These are phyloP conservation scores for Isochrysis galbana DNA, from an alignment of 78 protist species.

Conservation along the genomic window DNA sequence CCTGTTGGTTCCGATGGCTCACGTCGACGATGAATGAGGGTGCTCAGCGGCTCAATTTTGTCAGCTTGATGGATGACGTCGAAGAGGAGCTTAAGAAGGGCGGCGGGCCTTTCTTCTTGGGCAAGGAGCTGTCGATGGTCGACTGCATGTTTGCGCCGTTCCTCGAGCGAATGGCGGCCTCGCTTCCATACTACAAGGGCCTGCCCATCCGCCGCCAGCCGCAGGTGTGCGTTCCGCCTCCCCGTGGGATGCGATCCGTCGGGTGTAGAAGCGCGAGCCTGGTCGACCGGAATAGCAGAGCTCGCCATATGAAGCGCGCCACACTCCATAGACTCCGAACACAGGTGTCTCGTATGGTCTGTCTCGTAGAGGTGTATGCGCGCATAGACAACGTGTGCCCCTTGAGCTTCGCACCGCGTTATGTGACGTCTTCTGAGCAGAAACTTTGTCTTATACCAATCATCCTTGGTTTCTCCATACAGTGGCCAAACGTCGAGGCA, in stretches of 20 bases:
- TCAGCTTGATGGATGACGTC: not conserved
- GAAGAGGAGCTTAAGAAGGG: not conserved
- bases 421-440: not conserved
- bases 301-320: not conserved
- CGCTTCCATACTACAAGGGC: constrained; percentile 39
- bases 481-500: not conserved
- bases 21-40: not conserved
- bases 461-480: not conserved
- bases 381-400: not conserved
- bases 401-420: not conserved
- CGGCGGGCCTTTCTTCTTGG: constrained; percentile 46
- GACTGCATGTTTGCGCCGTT: constrained; percentile 39
- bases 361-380: not conserved
- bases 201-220: constrained; percentile 7
- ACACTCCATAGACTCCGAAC: not conserved
- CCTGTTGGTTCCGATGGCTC: not conserved
- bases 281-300: not conserved
- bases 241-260: no score
- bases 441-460: not conserved
- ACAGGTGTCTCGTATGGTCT: not conserved
- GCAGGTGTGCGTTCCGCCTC: no score
- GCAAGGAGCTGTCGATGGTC: not conserved
- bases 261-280: not conserved
- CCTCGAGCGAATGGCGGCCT: constrained; percentile 43
- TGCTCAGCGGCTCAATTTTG: not conserved